Evolutionary conservation across 2,329 filamentous ascomycete genomes (phyloP).

Genomic region (Myriosclerotinia duriaeana): DNA sequence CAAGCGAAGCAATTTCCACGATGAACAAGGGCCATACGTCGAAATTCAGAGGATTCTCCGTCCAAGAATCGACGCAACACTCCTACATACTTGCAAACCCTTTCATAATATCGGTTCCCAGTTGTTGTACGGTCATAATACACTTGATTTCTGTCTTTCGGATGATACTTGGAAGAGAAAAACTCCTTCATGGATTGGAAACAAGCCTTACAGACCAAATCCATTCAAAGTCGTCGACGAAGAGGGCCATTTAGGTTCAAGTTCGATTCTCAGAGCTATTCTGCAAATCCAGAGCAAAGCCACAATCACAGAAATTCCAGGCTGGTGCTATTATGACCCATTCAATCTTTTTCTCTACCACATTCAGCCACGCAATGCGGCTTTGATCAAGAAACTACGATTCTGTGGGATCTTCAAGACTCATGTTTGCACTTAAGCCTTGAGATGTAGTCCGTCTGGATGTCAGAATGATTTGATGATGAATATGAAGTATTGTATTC

Average conservation of each 20-base stretch:
- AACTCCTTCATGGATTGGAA: background rate
- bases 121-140: background rate
- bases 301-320: background rate
- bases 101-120: background rate
- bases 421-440: background rate
- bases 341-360: background rate
- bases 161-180: too few species aligned
- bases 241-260: too few species aligned
- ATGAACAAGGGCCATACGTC: background rate
- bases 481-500: background rate
- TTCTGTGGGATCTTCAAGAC: background rate
- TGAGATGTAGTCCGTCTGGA: too few species aligned
- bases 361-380: background rate
- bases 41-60: background rate
- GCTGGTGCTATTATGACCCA: background rate
- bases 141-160: background rate
- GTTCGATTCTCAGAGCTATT: background rate
- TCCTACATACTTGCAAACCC: background rate
- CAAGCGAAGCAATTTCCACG: background rate
- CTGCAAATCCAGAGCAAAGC: background rate
- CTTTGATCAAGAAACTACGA: background rate
- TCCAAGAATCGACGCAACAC: background rate
- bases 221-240: background rate
- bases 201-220: background rate
- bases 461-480: background rate